A percentile compares a stretch with the other conserved stretches of the same genome.
These are phyloP conservation scores for Lactarius sp. DNA, from an alignment of 768 basidiomycete species.

Conservation along the genomic window DNA sequence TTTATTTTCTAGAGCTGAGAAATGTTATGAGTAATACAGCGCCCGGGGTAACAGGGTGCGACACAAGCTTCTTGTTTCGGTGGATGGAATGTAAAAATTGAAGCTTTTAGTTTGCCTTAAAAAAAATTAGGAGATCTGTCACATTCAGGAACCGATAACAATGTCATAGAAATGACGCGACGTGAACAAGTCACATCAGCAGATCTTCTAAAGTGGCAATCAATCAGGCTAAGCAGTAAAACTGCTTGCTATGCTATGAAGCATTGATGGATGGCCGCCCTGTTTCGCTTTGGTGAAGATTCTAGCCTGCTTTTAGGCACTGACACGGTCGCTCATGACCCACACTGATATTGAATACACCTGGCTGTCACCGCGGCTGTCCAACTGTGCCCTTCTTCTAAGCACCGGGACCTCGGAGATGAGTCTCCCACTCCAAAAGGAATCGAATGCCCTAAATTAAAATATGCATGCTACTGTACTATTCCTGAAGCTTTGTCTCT, in stretches of 20 bases:
- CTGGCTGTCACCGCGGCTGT: conserved; percentile 9
- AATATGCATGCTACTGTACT: conserved; percentile 5
- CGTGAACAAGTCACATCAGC: conserved; percentile 16
- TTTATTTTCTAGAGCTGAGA: background rate
- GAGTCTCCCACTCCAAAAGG: conserved; percentile 1
- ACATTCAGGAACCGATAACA: conserved; percentile 22
- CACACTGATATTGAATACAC: background rate
- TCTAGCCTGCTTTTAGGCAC: conserved; percentile 5
- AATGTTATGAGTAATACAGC: background rate
- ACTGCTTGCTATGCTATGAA: background rate
- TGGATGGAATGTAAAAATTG: conserved; percentile 13
- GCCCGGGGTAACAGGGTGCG: conserved; percentile 3
- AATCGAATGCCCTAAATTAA: conserved; percentile 14
- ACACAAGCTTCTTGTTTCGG: background rate
- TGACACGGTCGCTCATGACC: background rate
- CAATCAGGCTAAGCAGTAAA: background rate
- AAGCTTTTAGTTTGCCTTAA: conserved; percentile 13
- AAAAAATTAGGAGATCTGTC: conserved; percentile 13
- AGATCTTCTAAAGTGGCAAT: conserved; percentile 3
- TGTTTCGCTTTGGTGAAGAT: conserved; percentile 14
- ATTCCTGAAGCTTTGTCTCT: background rate
- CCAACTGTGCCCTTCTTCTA: conserved; percentile 4
- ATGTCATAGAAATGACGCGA: conserved; percentile 8
- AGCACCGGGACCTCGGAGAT: conserved; percentile 19
- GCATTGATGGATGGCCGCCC: conserved; percentile 12